Base-by-base conservation (phyloP, 768 basidiomycete genomes). In the Cubamyces sp. region DNA sequence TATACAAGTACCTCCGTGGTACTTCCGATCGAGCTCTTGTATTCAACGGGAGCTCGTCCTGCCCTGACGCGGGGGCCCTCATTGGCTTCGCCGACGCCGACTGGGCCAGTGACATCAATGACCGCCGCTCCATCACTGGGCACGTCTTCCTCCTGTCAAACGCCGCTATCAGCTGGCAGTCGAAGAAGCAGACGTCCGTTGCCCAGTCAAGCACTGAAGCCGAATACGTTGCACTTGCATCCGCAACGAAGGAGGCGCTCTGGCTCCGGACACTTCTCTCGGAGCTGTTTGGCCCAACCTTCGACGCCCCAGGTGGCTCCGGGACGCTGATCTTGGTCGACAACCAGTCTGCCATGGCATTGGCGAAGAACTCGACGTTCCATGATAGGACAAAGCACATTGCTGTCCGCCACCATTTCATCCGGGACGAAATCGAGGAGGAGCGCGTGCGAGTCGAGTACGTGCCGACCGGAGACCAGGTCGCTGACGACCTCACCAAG, bases 401-500 rank as follows among this genome's bases (percentile, higher is more conserved):
- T 60, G 71, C 70, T 49, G 66, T 74, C 28, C 64, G 64, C 2
- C 64, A 73, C 57, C 64, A 80, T 57, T 77, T 74, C 66, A 74
- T 81, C 51, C 71, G 73, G 11, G 62, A 78, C 15, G 58, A 60
- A 28, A 65, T 74, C 25, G 59, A 75, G 25, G 49, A 62, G 0
- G 64, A 70, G 5, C 60, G 63, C 2, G 61, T 80, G 26, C 28
- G 47, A 1, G 54, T 76, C 5, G 9, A 37, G 5, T 76, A 76
- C 67, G 64, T 75, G 25, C 71, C 75, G 2, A 76, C 77, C 0
- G 40, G 51, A 0, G 67, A 77, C 28, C 79, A 76, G 62, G 49
- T 69, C 14, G 76, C 79, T 0, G 79, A 81, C 65, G 68, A 77
- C 9, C 73, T 82, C 54, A 81, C 78, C 0, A 81, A 81, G 61